Evolutionary conservation across 163 green algal species (phyloP).

Genomic region (Scenedesmus sp.): DNA sequence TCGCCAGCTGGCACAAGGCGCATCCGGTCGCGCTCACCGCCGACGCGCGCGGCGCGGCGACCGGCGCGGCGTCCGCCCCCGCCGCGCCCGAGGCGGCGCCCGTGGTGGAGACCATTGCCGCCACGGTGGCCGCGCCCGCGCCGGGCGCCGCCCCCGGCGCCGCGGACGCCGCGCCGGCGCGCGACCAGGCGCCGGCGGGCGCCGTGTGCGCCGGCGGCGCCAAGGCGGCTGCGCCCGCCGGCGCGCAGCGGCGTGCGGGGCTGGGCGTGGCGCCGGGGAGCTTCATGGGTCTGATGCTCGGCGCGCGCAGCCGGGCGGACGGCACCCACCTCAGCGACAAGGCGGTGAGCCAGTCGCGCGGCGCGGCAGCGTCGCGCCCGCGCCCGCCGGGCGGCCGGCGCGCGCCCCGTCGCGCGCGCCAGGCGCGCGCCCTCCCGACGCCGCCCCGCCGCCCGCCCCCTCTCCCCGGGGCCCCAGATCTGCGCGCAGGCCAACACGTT

Average conservation of each 20-base stretch:
- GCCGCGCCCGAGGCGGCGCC: conserved; percentile 1
- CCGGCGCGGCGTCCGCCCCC: not conserved
- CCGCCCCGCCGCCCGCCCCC: not conserved
- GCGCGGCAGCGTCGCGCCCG: no score
- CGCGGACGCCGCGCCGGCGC: not conserved
- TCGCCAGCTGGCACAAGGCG: conserved; percentile 7
- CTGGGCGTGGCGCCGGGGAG: conserved; percentile 14
- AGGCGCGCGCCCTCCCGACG: no score
- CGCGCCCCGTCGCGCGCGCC: no score
- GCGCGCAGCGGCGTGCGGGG: not conserved
- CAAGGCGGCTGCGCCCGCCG: not conserved
- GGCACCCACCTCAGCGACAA: conserved; percentile 13
- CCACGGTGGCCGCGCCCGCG: not conserved
- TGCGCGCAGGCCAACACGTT: conserved; percentile 50
- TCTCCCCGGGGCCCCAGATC: not conserved
- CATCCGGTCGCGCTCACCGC: not conserved
- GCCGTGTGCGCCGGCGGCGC: not conserved
- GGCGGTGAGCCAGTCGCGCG: no score
- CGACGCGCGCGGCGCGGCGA: not conserved
- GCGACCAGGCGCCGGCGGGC: conserved; percentile 5
- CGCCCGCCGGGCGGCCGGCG: no score
- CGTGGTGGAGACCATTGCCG: conserved; percentile 14
- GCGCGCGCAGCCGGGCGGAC: not conserved
- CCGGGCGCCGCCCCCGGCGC: not conserved
- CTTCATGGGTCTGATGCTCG: conserved; percentile 44